Conservation (phyloP, 2,329 filamentous ascomycete species). For the Cercospora berteroae region DNA sequence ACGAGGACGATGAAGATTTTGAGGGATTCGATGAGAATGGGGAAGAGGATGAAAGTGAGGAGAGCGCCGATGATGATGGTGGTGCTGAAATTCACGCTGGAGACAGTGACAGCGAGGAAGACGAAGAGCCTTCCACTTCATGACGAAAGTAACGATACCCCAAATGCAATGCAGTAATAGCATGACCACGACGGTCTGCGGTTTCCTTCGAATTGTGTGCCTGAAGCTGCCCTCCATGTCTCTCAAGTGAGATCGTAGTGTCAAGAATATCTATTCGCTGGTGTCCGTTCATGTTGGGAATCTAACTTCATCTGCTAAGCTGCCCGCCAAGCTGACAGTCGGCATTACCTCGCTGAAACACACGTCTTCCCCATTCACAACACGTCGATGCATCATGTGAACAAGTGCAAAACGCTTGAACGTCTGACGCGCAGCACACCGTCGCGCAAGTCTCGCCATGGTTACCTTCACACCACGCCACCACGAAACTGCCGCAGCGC, state of each 20-base stretch:
- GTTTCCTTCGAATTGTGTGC: background rate
- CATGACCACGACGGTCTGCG: background rate
- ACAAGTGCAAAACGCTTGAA: background rate
- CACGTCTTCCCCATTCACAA: background rate
- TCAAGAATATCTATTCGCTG: too few relatives aligned
- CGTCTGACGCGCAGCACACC: background rate
- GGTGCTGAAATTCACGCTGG: slow-evolving; percentile 17
- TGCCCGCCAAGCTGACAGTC: background rate
- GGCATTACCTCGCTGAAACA: background rate
- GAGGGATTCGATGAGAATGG: slow-evolving; percentile 38
- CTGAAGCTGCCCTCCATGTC: background rate
- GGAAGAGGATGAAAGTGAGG: slow-evolving; percentile 28
- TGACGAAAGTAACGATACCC: slow-evolving; percentile 19
- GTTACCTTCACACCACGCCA: background rate
- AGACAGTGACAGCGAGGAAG: slow-evolving; percentile 7
- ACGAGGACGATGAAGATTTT: slow-evolving; percentile 29
- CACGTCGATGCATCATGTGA: background rate
- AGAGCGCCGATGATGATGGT: slow-evolving; percentile 9
- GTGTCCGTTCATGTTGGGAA: background rate
- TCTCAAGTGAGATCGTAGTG: background rate
- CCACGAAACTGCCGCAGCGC: background rate
- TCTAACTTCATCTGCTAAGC: background rate
- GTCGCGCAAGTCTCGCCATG: background rate
- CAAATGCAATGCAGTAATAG: background rate
- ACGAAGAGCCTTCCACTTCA: background rate